Conservation (phyloP, 306 rosid species). For the Cicer cuneatum region DNA sequence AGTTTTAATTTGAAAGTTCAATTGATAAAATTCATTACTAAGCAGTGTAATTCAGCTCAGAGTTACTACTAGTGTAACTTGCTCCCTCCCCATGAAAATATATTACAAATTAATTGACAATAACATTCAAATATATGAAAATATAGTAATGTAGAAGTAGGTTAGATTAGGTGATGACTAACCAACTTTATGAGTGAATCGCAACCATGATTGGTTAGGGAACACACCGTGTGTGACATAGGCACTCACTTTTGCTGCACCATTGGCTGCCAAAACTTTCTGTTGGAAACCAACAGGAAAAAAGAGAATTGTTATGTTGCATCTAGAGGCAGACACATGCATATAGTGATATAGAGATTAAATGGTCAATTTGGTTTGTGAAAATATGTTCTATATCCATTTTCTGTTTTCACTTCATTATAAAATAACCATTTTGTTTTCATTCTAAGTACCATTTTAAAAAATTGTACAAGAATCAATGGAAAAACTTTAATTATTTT, state of each 20-base stretch:
- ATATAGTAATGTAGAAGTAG: background rate
- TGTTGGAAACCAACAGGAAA: slow-evolving; percentile 42
- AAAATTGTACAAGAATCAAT: too few relatives aligned
- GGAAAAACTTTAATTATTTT: too few relatives aligned
- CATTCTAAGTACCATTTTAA: too few relatives aligned
- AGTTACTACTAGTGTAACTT: too few relatives aligned
- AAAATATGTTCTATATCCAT: too few relatives aligned
- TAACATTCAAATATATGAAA: slow-evolving; percentile 8
- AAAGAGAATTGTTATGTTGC: slow-evolving; percentile 25
- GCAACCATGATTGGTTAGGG: slow-evolving; percentile 84
- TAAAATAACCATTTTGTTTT: too few relatives aligned
- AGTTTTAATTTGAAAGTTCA: too few relatives aligned
- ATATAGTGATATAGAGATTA: background rate
- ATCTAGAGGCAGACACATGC: slow-evolving; percentile 7
- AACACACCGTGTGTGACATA: slow-evolving; percentile 92
- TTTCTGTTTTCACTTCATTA: too few relatives aligned
- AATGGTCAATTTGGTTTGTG: background rate
- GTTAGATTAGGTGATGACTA: slow-evolving; percentile 34
- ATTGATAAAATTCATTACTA: too few relatives aligned
- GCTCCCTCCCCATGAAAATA: too few relatives aligned
- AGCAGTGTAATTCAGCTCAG: too few relatives aligned
- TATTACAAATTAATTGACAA: slow-evolving; percentile 21
- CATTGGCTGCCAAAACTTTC: slow-evolving; percentile 90
- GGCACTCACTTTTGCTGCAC: slow-evolving; percentile 93
- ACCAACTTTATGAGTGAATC: slow-evolving; percentile 77